These are phyloP conservation scores for Eimeria maxima DNA, from an alignment of 169 alveolate species.

Conservation along the genomic window DNA sequence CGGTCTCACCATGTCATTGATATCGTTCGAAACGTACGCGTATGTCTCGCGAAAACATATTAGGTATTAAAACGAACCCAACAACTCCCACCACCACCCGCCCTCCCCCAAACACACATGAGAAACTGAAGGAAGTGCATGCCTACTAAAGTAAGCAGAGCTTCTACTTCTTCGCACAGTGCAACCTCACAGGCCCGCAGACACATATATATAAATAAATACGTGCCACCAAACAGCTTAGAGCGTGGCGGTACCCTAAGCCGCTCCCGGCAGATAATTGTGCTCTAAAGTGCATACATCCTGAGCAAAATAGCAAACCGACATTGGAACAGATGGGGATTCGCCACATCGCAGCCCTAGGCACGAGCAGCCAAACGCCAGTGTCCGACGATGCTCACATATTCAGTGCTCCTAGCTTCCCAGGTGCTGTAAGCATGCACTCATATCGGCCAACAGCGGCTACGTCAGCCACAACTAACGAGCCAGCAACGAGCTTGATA, in stretches of 20 bases:
- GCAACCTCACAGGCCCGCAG: not conserved
- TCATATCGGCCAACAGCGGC: too few species aligned
- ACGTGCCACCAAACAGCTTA: not conserved
- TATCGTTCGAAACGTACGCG: not conserved
- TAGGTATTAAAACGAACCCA: not conserved
- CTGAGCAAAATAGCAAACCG: not conserved
- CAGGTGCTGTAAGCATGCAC: too few species aligned
- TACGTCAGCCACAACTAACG: too few species aligned
- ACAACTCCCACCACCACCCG: not conserved
- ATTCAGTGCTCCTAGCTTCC: not conserved
- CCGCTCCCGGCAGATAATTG: not conserved
- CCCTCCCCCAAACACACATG: too few species aligned
- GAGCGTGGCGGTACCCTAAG: not conserved
- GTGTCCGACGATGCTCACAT: not conserved
- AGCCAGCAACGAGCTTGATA: too few species aligned
- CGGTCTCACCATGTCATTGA: not conserved
- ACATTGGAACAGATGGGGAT: not conserved
- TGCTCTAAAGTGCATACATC: not conserved
- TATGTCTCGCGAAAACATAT: not conserved
- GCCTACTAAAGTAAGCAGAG: not conserved
- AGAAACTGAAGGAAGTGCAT: not conserved
- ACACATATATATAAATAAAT: not conserved
- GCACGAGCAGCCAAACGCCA: not conserved
- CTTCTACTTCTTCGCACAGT: not conserved
- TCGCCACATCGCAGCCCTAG: not conserved